phyloP scores from a whole-genome alignment of 192 early-diverging fungal species.

The Podila clonocystis region DNA sequence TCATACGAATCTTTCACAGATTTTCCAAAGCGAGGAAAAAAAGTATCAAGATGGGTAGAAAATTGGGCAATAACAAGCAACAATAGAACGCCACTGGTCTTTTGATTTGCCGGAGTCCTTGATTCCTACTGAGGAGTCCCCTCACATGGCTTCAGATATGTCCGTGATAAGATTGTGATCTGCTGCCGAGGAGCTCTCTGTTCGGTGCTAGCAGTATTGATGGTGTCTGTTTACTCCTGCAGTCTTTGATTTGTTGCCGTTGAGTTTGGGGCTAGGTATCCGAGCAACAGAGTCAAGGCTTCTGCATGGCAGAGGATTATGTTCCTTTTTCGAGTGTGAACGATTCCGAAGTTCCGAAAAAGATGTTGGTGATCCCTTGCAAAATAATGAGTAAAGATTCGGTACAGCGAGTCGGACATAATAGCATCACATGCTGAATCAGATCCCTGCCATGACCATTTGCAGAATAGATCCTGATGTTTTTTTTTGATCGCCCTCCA shows the following conservation, averaged over 20 bases:
- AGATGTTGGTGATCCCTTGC: constrained; percentile 5
- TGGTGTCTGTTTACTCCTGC: no score
- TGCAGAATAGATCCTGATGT: not conserved
- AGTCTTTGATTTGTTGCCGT: no score
- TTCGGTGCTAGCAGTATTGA: no score
- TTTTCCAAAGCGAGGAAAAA: constrained; percentile 51
- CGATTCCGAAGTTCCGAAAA: not conserved
- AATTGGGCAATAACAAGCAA: not conserved
- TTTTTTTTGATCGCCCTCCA: not conserved
- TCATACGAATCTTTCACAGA: constrained; percentile 51
- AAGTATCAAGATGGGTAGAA: not conserved
- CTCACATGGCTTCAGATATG: no score
- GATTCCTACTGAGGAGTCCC: not conserved
- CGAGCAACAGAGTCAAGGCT: no score
- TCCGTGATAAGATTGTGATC: no score
- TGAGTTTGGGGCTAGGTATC: no score
- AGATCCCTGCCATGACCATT: not conserved
- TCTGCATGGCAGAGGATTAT: no score
- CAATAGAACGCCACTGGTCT: not conserved
- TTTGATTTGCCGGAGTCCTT: not conserved
- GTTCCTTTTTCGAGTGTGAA: not conserved
- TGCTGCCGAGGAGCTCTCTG: no score
- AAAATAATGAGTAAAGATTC: not conserved
- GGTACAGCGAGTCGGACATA: not conserved
- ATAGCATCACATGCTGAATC: not conserved